A percentile compares a stretch with the other conserved stretches of the same genome.
Evolutionary conservation across 768 basidiomycete species (phyloP).

Genomic region (Lactarius akahatsu): DNA sequence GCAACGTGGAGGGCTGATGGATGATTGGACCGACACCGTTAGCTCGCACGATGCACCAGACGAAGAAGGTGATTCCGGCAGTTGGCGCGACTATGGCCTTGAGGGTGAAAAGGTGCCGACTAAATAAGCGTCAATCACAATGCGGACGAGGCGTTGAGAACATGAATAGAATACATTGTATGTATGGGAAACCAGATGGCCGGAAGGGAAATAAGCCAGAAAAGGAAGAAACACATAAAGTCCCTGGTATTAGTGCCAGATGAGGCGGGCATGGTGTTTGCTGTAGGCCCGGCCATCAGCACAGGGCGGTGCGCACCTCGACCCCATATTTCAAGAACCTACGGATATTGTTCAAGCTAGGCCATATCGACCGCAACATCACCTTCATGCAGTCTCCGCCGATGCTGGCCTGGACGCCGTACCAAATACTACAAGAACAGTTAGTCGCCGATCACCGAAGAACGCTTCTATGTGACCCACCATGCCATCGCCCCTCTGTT

Average conservation of each 20-base stretch:
- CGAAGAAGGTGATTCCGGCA: conserved; percentile 69
- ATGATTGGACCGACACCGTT: conserved; percentile 77
- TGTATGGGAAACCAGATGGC: conserved; percentile 84
- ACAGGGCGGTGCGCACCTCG: not conserved
- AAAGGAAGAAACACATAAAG: conserved; percentile 82
- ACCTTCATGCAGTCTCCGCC: conserved; percentile 77
- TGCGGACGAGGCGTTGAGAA: conserved; percentile 17
- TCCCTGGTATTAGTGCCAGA: conserved; percentile 75
- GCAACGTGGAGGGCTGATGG: conserved; percentile 57
- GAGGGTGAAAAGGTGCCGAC: conserved; percentile 75
- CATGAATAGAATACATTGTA: conserved; percentile 51
- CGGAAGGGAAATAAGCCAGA: conserved; percentile 78
- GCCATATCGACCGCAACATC: conserved; percentile 77
- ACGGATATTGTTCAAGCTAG: conserved; percentile 66
- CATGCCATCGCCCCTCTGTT: conserved; percentile 73
- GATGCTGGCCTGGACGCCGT: conserved; percentile 78
- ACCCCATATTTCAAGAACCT: conserved; percentile 33
- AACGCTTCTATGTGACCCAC: conserved; percentile 41
- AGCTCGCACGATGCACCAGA: conserved; percentile 77
- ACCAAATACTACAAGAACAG: conserved; percentile 55
- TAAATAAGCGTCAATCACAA: conserved; percentile 32
- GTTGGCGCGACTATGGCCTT: conserved; percentile 73
- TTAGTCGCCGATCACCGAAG: not conserved
- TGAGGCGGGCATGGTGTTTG: conserved; percentile 69
- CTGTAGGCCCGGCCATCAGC: conserved; percentile 36